Evolutionary conservation across 441 rosid species (phyloP).

Genomic region (Isatis lusitanica): DNA sequence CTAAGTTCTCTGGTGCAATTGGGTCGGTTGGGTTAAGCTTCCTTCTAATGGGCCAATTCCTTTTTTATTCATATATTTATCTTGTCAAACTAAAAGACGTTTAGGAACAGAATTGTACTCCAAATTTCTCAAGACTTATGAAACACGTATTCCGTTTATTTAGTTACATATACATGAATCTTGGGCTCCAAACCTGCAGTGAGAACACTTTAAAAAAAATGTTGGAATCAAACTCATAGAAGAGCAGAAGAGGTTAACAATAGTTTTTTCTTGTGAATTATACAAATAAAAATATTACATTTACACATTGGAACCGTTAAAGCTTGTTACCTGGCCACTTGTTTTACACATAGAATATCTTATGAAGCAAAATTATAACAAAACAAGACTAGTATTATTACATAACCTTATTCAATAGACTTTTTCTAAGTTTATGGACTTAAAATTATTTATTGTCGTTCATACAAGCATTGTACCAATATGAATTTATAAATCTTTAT

Average conservation of each 20-base stretch:
- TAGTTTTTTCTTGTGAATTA: not conserved
- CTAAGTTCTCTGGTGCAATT: not conserved
- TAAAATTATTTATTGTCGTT: no score
- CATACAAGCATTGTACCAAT: no score
- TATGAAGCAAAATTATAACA: not conserved
- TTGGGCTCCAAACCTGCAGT: no score
- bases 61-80: not conserved
- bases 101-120: not conserved
- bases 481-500: no score
- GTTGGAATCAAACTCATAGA: no score
- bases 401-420: not conserved
- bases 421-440: no score
- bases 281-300: no score
- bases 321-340: not conserved
- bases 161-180: no score
- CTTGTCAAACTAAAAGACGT: not conserved
- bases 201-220: no score
- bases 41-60: not conserved
- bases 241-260: no score
- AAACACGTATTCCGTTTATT: no score
- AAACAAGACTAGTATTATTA: not conserved
- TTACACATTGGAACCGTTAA: not conserved
- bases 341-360: not conserved
- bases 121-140: not conserved
- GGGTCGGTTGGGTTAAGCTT: constrained; percentile 19